A percentile compares a stretch with the other conserved stretches of the same genome.
These are phyloP conservation scores for Rhodamnia argentea DNA, from an alignment of 345 rosid species.

Conservation along the genomic window DNA sequence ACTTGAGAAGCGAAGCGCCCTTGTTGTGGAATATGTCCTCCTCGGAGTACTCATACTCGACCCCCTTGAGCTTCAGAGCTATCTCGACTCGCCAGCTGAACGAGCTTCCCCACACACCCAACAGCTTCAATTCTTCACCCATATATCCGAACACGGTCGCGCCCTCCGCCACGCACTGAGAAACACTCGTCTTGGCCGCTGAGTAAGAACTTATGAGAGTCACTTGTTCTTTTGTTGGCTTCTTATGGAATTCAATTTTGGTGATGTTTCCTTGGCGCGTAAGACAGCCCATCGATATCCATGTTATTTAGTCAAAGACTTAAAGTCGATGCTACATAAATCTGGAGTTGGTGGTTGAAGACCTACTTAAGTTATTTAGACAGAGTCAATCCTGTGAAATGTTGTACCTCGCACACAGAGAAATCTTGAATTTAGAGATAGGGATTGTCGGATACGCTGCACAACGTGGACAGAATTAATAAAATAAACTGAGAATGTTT, in stretches of 20 bases:
- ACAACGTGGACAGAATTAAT: too few species aligned
- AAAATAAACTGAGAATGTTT: too few species aligned
- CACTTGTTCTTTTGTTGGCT: neutral
- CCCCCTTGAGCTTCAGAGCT: slow-evolving; percentile 35
- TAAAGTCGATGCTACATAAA: too few species aligned
- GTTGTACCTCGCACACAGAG: too few species aligned
- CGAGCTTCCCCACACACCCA: slow-evolving; percentile 34
- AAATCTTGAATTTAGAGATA: too few species aligned
- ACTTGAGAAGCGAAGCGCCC: slow-evolving; percentile 26
- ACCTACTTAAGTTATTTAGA: too few species aligned
- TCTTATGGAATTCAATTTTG: neutral
- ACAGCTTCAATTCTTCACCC: slow-evolving; percentile 15
- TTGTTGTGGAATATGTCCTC: slow-evolving; percentile 27
- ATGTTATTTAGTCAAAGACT: too few species aligned
- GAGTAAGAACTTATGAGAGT: neutral
- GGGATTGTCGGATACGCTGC: too few species aligned
- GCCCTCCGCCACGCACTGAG: neutral
- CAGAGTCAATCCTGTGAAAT: too few species aligned
- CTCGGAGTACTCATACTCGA: slow-evolving; percentile 31
- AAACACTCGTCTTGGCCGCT: neutral
- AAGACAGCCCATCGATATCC: too few species aligned
- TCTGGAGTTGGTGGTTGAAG: too few species aligned
- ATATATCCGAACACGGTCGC: neutral
- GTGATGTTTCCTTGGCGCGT: too few species aligned
- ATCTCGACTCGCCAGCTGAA: slow-evolving; percentile 26